A percentile compares a stretch with the other conserved stretches of the same genome.
These are phyloP conservation scores for Escallonia rubra DNA, from an alignment of 129 eudicot species.

Conservation along the genomic window DNA sequence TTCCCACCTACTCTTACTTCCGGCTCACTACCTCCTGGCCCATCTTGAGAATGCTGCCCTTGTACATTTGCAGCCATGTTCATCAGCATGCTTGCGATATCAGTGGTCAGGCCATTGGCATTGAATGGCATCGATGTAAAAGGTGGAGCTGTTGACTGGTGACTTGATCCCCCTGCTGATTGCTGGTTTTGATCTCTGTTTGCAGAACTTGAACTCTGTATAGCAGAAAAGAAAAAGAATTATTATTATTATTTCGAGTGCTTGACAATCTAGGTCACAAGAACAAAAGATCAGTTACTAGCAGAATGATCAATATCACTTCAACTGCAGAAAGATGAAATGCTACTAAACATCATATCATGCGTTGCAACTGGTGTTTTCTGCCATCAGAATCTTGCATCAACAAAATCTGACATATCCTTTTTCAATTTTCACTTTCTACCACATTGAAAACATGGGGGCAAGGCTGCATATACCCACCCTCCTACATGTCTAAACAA, in stretches of 20 bases:
- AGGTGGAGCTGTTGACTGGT: constrained; percentile 26
- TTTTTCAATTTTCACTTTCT: too few relatives aligned
- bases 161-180: constrained; percentile 37
- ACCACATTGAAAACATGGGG: too few relatives aligned
- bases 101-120: constrained; percentile 29
- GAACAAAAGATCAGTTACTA: too few relatives aligned
- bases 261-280: neutral
- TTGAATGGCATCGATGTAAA: constrained; percentile 42
- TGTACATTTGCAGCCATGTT: constrained; percentile 23
- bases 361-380: too few relatives aligned
- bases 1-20: constrained; percentile 23
- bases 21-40: constrained; percentile 21
- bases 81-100: constrained; percentile 44
- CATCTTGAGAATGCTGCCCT: constrained; percentile 16
- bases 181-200: constrained; percentile 27
- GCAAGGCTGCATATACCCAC: too few relatives aligned
- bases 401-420: too few relatives aligned
- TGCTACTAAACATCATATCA: too few relatives aligned
- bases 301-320: neutral
- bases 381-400: too few relatives aligned
- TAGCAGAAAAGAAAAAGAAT: constrained; percentile 1
- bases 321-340: neutral
- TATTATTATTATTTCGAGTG: neutral
- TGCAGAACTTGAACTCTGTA: constrained; percentile 47
- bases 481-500: too few relatives aligned